Evolutionary conservation across 1,139 yeast genomes (phyloP).

Genomic region (Hyphopichia buzzinii): DNA sequence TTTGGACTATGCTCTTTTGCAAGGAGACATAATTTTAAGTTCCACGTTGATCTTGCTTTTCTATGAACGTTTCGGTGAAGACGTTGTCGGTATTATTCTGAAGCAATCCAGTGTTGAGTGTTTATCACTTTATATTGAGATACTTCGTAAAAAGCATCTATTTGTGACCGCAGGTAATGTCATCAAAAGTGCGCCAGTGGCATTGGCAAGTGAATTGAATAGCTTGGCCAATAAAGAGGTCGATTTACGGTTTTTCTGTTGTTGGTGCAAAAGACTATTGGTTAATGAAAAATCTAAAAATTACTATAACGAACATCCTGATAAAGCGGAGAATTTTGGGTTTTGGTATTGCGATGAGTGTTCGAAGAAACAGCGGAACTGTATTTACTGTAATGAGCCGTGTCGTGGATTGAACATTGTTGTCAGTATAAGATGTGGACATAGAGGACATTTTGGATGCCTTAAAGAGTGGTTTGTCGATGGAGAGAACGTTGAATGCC

Average conservation of each 20-base stretch:
- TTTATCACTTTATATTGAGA: conserved; percentile 56
- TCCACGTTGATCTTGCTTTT: conserved; percentile 61
- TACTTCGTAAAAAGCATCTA: conserved; percentile 49
- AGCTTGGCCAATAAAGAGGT: conserved; percentile 53
- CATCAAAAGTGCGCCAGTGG: conserved; percentile 44
- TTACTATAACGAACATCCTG: conserved; percentile 32
- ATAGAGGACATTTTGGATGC: conserved; percentile 82
- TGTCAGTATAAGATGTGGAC: conserved; percentile 76
- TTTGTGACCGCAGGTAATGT: conserved; percentile 62
- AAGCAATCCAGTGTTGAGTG: conserved; percentile 47
- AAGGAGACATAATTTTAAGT: conserved; percentile 67
- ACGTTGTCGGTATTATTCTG: conserved; percentile 16
- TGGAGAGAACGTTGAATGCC: conserved; percentile 68
- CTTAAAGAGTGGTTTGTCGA: conserved; percentile 73
- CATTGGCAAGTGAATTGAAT: conserved; percentile 37
- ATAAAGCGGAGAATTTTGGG: conserved; percentile 43
- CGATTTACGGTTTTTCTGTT: conserved; percentile 64
- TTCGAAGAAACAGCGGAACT: conserved; percentile 55
- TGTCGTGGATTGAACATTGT: conserved; percentile 69
- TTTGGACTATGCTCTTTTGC: conserved; percentile 51
- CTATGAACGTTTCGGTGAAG: conserved; percentile 27
- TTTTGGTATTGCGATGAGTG: conserved; percentile 87
- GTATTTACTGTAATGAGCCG: conserved; percentile 81
- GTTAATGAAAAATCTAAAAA: conserved; percentile 61
- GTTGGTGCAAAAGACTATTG: conserved; percentile 60